Evolutionary conservation across 352 stramenopile species (phyloP).

Genomic region (Globisporangium canariense): DNA sequence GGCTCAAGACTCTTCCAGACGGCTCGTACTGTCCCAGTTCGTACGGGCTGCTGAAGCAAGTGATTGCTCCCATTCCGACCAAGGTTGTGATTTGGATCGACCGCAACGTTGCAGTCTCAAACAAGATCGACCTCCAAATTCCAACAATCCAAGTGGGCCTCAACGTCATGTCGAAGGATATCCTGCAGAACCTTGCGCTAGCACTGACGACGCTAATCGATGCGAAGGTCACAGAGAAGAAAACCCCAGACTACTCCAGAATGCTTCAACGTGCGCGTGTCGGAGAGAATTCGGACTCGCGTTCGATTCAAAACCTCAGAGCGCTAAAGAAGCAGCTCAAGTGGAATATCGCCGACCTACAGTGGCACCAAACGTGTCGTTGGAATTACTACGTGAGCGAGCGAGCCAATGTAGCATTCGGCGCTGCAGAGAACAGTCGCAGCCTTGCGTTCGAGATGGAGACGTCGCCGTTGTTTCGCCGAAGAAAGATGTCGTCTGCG

Average conservation of each 20-base stretch:
- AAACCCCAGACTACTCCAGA: conserved; percentile 28
- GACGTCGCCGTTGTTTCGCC: conserved; percentile 39
- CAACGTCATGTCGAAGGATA: conserved; percentile 51
- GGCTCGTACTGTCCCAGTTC: conserved; percentile 61
- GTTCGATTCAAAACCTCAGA: conserved; percentile 42
- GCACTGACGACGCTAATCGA: conserved; percentile 34
- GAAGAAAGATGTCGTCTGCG: conserved; percentile 24
- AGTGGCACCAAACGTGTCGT: conserved; percentile 54
- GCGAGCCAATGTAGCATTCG: conserved; percentile 36
- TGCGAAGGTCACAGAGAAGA: conserved; percentile 43
- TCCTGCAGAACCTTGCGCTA: conserved; percentile 50
- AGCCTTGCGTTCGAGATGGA: conserved; percentile 41
- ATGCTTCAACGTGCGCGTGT: conserved; percentile 24
- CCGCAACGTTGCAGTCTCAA: conserved; percentile 28
- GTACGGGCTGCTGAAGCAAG: conserved; percentile 56
- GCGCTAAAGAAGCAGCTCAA: conserved; percentile 45
- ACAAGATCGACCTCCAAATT: conserved; percentile 56
- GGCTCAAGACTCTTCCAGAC: conserved; percentile 53
- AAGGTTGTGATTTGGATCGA: conserved; percentile 59
- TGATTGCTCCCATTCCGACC: conserved; percentile 62
- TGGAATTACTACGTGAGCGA: conserved; percentile 55
- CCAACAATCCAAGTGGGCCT: conserved; percentile 50
- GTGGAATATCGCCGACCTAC: conserved; percentile 59
- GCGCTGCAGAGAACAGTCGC: conserved; percentile 32
- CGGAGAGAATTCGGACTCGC: conserved; percentile 3